Evolutionary conservation across 805 yeast genomes (phyloP).

Genomic region (Saturnispora sekii): DNA sequence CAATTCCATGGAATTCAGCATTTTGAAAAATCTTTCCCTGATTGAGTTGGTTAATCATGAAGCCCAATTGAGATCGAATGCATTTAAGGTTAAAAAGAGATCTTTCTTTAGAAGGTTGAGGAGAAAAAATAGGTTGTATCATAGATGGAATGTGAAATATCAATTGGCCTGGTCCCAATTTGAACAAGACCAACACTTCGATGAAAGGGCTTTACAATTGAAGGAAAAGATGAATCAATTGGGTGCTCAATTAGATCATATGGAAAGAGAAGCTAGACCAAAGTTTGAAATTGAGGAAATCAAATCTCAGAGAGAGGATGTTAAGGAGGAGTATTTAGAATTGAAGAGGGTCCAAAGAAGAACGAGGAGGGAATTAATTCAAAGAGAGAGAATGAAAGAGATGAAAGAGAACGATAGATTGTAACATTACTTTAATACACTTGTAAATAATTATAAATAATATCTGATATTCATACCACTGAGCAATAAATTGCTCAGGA

Average conservation of each 20-base stretch:
- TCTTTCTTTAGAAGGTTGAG: not conserved
- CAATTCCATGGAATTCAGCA: constrained; percentile 9
- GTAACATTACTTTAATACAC: no score
- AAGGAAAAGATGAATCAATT: constrained; percentile 2
- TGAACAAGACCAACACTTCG: constrained; percentile 1
- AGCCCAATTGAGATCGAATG: not conserved
- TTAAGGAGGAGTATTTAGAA: not conserved
- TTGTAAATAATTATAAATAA: no score
- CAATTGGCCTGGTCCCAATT: not conserved
- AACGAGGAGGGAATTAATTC: constrained; percentile 1
- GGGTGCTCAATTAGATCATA: not conserved
- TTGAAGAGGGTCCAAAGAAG: not conserved
- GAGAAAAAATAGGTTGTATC: not conserved
- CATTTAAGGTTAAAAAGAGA: not conserved
- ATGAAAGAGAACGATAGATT: not conserved
- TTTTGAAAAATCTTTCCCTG: constrained; percentile 11
- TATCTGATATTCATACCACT: no score
- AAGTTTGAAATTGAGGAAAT: not conserved
- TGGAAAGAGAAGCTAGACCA: not conserved
- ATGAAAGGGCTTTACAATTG: not conserved
- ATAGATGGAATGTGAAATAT: constrained; percentile 7
- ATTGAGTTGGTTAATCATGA: not conserved
- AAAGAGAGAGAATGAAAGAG: not conserved
- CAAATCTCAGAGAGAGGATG: not conserved
- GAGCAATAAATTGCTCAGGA: no score